phyloP scores from a whole-genome alignment of 495 filamentous ascomycete species.

The Penicillium psychrofluorescens region DNA sequence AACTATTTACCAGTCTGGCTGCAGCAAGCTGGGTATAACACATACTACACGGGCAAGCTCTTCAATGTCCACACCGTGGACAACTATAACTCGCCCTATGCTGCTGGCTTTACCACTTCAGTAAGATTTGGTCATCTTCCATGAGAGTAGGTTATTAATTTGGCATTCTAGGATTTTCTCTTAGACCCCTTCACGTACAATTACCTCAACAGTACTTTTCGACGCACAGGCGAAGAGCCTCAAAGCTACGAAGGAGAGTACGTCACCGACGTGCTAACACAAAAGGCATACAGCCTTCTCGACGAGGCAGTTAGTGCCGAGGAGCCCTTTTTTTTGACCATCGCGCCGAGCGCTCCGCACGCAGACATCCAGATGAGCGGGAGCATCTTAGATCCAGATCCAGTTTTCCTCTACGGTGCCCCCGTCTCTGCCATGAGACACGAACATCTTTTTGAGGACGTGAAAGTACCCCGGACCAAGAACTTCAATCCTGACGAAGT shows the following conservation, averaged over 20 bases:
- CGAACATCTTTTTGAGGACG: neutral
- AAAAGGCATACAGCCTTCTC: slow-evolving; percentile 48
- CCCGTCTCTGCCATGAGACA: neutral
- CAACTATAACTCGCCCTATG: slow-evolving; percentile 32
- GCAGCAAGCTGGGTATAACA: slow-evolving; percentile 52
- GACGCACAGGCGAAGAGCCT: slow-evolving; percentile 45
- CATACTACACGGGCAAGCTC: slow-evolving; percentile 59
- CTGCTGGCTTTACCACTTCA: neutral
- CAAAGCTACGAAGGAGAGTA: slow-evolving; percentile 41
- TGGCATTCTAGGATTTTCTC: neutral
- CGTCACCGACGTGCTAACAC: slow-evolving; percentile 46
- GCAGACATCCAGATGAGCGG: slow-evolving; percentile 33
- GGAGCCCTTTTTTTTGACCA: slow-evolving; percentile 55
- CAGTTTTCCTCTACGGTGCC: neutral
- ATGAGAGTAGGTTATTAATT: neutral
- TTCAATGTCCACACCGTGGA: slow-evolving; percentile 48
- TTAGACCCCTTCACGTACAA: slow-evolving; percentile 38
- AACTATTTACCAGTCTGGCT: slow-evolving; percentile 56
- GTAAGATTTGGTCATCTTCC: neutral
- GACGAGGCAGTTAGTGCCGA: slow-evolving; percentile 39
- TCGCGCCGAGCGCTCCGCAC: slow-evolving; percentile 56
- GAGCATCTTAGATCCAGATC: neutral
- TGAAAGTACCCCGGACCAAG: neutral
- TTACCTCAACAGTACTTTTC: slow-evolving; percentile 52
- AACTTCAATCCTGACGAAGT: neutral